Evolutionary conservation across 495 filamentous ascomycete genomes (phyloP).

Genomic region (Friedmanniomyces simplex): DNA sequence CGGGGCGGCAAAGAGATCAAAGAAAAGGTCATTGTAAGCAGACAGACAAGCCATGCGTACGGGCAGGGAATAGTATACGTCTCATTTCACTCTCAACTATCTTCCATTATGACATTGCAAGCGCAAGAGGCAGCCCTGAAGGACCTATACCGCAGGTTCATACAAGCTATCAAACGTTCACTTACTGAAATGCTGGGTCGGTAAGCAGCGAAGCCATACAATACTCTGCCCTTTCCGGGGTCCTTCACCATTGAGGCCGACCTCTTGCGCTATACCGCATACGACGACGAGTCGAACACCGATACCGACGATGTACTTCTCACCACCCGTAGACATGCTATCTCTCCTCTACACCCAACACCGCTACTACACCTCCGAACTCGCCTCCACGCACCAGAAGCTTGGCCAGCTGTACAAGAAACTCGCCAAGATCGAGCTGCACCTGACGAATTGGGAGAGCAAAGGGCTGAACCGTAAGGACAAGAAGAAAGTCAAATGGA

Average conservation of each 20-base stretch:
- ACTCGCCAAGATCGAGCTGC: conserved; percentile 4
- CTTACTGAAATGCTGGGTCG: neutral
- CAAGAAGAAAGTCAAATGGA: conserved; percentile 14
- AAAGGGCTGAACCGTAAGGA: neutral
- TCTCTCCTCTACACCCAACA: conserved; percentile 5
- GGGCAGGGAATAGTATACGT: neutral
- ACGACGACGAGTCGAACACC: neutral
- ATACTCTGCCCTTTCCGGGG: neutral
- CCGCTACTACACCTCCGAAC: conserved; percentile 8
- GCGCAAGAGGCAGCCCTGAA: conserved; percentile 9
- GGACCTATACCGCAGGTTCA: conserved; percentile 7
- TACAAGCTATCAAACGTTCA: neutral
- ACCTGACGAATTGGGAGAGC: neutral
- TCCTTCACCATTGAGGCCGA: neutral
- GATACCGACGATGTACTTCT: neutral
- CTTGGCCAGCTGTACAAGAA: conserved; percentile 12
- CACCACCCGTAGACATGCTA: conserved; percentile 1
- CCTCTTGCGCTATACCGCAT: neutral
- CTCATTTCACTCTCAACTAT: neutral
- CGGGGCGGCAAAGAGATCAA: neutral
- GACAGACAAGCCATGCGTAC: neutral
- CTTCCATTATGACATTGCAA: neutral
- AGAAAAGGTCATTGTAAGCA: conserved; percentile 1
- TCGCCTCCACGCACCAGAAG: conserved; percentile 7
- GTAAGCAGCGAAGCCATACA: neutral